Conservation (phyloP, 345 rosid species). For the Rhodomyrtus tomentosa region DNA sequence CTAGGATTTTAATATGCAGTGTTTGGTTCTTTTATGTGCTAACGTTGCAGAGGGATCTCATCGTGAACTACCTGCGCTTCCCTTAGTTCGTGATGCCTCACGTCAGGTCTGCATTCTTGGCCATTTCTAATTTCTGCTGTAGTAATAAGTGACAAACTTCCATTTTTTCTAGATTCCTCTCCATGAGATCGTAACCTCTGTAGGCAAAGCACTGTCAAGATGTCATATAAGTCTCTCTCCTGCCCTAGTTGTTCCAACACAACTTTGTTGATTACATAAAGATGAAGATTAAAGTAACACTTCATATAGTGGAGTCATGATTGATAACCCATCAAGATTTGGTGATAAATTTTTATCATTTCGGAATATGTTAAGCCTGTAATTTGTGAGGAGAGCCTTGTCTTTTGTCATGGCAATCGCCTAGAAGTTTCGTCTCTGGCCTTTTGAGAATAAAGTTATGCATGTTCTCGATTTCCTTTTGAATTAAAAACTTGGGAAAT, state of each 20-base stretch:
- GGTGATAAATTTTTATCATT: not conserved
- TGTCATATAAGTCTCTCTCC: not conserved
- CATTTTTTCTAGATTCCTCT: not conserved
- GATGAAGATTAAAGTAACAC: not conserved
- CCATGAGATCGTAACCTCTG: not conserved
- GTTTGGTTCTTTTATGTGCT: not conserved
- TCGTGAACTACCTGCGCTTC: conserved; percentile 76
- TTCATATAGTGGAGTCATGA: not conserved
- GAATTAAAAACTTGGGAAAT: not conserved
- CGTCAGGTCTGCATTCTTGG: conserved; percentile 29
- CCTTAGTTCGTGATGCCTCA: conserved; percentile 63
- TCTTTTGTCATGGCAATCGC: not conserved
- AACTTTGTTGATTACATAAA: not conserved
- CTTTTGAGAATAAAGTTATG: not conserved
- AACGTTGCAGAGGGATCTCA: conserved; percentile 70
- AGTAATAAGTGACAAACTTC: not conserved
- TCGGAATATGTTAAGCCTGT: not conserved
- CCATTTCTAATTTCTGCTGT: not conserved
- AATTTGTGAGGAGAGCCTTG: not conserved
- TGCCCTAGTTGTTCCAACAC: not conserved
- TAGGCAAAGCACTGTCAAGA: not conserved
- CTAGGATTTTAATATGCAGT: not conserved
- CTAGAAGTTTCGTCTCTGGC: not conserved
- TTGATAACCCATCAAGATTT: not conserved
- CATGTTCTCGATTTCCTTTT: not conserved